Percentiles rank a stretch among this genome's conserved stretches.
Conservation (phyloP, 495 filamentous ascomycete species). For the Penicillium bialowiezense region DNA sequence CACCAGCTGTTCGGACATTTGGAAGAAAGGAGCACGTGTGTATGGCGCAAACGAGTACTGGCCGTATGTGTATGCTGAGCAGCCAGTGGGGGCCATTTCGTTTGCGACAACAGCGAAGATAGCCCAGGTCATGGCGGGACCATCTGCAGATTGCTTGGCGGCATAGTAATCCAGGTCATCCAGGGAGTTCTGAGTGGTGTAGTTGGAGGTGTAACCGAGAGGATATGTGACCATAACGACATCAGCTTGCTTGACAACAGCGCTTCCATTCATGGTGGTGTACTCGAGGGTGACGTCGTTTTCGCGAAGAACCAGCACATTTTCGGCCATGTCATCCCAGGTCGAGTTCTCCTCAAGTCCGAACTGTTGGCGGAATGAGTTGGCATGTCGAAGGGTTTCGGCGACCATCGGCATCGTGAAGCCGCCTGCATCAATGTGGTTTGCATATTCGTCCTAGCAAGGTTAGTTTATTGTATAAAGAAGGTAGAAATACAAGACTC, state of each 20-base stretch:
- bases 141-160: slow-evolving; percentile 58
- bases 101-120: slow-evolving; percentile 62
- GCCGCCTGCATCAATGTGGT: slow-evolving; percentile 66
- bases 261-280: slow-evolving; percentile 59
- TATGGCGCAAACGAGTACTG: slow-evolving; percentile 59
- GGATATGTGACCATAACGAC: slow-evolving; percentile 60
- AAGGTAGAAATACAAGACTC: slow-evolving; percentile 15
- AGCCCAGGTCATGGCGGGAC: slow-evolving; percentile 66
- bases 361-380: slow-evolving; percentile 55
- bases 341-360: slow-evolving; percentile 49
- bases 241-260: slow-evolving; percentile 64
- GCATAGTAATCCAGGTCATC: slow-evolving; percentile 63
- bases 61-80: slow-evolving; percentile 61
- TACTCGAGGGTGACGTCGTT: slow-evolving; percentile 73
- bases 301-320: slow-evolving; percentile 51
- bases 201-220: slow-evolving; percentile 52
- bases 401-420: slow-evolving; percentile 70
- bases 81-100: slow-evolving; percentile 56
- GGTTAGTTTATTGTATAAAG: neutral
- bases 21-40: slow-evolving; percentile 49
- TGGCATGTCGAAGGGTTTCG: slow-evolving; percentile 53
- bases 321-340: slow-evolving; percentile 51
- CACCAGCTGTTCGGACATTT: slow-evolving; percentile 64
- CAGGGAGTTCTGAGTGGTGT: slow-evolving; percentile 48
- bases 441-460: slow-evolving; percentile 66